Percentiles rank a stretch among this genome's conserved stretches.
Conservation (phyloP, 1,284 basidiomycete species). For the Malassezia vespertilionis region DNA sequence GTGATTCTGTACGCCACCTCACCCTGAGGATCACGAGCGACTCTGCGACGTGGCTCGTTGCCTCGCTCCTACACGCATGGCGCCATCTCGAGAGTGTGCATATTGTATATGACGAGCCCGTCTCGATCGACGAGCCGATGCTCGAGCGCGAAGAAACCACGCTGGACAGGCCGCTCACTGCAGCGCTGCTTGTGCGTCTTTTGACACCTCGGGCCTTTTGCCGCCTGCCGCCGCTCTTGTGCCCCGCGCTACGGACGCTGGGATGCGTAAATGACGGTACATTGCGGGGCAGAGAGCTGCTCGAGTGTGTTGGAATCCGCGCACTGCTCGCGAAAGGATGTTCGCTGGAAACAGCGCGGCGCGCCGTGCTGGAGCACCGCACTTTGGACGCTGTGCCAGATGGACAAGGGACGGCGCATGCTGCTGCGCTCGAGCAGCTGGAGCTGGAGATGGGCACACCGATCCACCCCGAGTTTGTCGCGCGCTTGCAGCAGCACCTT, state of each 20-base stretch:
- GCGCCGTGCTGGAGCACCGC: background rate
- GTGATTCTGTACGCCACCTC: background rate
- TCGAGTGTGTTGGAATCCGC: constrained; percentile 10
- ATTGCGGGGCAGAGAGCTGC: constrained; percentile 12
- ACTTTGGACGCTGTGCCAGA: background rate
- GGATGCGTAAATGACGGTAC: background rate
- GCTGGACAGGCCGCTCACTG: constrained; percentile 2
- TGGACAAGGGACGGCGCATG: background rate
- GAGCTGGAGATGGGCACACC: constrained; percentile 6
- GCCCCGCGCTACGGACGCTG: constrained; percentile 5
- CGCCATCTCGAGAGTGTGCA: background rate
- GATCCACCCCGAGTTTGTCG: constrained; percentile 1
- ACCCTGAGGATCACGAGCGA: constrained; percentile 1
- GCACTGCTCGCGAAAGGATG: background rate
- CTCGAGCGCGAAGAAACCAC: background rate
- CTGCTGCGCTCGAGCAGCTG: background rate
- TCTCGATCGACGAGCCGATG: background rate
- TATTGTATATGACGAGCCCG: constrained; percentile 9
- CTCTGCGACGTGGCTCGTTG: constrained; percentile 2
- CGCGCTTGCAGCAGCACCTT: constrained; percentile 6
- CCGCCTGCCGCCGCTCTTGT: background rate
- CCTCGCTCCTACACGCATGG: constrained; percentile 1
- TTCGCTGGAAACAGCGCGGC: background rate
- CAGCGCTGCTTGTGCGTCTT: constrained; percentile 2
- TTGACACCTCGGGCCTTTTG: constrained; percentile 3